Evolutionary conservation across 768 basidiomycete genomes (phyloP).

Genomic region (Mycena capillaripes): DNA sequence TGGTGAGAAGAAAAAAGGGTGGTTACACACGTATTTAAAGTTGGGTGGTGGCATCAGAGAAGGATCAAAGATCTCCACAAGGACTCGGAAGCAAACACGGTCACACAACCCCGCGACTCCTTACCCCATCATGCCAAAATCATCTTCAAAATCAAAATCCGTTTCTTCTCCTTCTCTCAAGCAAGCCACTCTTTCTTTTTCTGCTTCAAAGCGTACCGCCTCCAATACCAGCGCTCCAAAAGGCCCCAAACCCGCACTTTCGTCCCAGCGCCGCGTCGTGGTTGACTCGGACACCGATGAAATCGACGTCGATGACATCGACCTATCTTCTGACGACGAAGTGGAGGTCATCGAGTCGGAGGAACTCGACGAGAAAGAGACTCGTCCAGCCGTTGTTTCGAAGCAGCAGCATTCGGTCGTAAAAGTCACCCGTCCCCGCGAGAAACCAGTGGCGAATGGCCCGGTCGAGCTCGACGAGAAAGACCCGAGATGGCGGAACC

Average conservation of each 20-base stretch:
- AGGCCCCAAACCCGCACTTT: slow-evolving; percentile 38
- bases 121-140: slow-evolving; percentile 25
- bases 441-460: slow-evolving; percentile 34
- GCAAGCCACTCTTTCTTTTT: slow-evolving; percentile 62
- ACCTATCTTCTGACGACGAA: slow-evolving; percentile 42
- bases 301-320: slow-evolving; percentile 41
- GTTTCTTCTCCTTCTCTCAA: slow-evolving; percentile 46
- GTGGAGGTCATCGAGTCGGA: slow-evolving; percentile 20
- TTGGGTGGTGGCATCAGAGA: not conserved
- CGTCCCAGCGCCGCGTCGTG: slow-evolving; percentile 15
- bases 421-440: slow-evolving; percentile 12
- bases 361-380: slow-evolving; percentile 14
- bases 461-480: slow-evolving; percentile 61
- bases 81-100: not conserved
- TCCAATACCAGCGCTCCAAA: slow-evolving; percentile 39
- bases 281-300: slow-evolving; percentile 37
- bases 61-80: not conserved
- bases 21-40: not conserved
- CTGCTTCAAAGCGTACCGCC: slow-evolving; percentile 60
- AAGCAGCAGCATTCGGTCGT: slow-evolving; percentile 27
- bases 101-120: not conserved
- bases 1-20: not conserved
- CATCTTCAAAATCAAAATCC: slow-evolving; percentile 14
- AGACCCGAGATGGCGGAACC: slow-evolving; percentile 64
- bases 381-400: not conserved